Evolutionary conservation across 2,329 filamentous ascomycete genomes (phyloP).

Genomic region (Trichophyton benhamiae): DNA sequence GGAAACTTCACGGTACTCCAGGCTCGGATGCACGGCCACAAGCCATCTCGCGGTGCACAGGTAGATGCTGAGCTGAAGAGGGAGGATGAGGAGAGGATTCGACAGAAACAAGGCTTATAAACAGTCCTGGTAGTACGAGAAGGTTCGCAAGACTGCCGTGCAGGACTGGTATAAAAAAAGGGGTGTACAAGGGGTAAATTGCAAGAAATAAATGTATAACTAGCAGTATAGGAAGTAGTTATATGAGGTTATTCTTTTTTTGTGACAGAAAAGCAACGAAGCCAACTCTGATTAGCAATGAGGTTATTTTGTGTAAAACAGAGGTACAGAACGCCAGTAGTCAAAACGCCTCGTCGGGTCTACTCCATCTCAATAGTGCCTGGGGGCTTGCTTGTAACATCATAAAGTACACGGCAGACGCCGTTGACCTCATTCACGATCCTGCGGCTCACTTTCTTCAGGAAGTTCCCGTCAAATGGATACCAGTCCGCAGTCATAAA

Average conservation of each 20-base stretch:
- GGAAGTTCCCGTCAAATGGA: slow-evolving; percentile 51
- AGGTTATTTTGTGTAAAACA: too few relatives aligned
- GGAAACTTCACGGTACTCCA: slow-evolving; percentile 15
- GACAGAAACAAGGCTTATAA: slow-evolving; percentile 28
- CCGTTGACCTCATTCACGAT: slow-evolving; percentile 68
- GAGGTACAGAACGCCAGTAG: neutral
- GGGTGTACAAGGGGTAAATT: neutral
- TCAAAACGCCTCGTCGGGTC: neutral
- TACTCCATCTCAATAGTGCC: slow-evolving; percentile 64
- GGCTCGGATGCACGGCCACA: slow-evolving; percentile 36
- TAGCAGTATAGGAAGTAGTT: neutral
- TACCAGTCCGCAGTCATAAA: slow-evolving; percentile 68
- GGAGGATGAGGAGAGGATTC: slow-evolving; percentile 34
- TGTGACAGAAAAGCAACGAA: neutral
- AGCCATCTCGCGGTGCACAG: slow-evolving; percentile 36
- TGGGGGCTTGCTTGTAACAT: slow-evolving; percentile 42
- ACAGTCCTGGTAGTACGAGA: neutral
- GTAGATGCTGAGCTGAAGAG: slow-evolving; percentile 34
- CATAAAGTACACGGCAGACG: slow-evolving; percentile 50
- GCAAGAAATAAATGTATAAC: neutral
- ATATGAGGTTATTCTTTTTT: neutral
- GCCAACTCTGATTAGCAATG: too few relatives aligned
- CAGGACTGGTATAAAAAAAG: neutral
- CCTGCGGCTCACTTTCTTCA: slow-evolving; percentile 51
- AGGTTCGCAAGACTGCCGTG: neutral